Evolutionary conservation across 2,329 filamentous ascomycete species (phyloP), one percentile per base, ranked within the genome.

Genomic region (Penicillium freii): DNA sequence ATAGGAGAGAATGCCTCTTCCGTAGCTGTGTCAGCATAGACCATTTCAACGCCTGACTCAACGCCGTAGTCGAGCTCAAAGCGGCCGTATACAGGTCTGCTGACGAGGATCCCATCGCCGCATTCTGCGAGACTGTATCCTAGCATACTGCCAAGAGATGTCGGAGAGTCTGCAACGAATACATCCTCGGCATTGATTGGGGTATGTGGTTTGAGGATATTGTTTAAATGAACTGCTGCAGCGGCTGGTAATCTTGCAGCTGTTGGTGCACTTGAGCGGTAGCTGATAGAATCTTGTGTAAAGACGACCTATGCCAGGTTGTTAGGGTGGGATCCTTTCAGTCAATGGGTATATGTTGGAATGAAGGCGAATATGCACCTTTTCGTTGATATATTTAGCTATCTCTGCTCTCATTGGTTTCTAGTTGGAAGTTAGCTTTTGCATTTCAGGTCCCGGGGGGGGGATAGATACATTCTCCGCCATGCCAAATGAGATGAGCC

Each of bases 61-160:
- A 76, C 73, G 0, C 76, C 75, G 44, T 82, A 79, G 62, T 84
- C 81, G 1, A 76, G 66, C 23, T 77, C 72, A 53, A 83, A 83
- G 17, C 77, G 72, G 19, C 77, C 76, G 56, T 83, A 84, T 7
- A 77, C 71, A 0, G 81, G 80, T 15, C 75, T 68, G 31, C 70
- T 74, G 2, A 81, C 66, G 11, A 84, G 62, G 21, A 83, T 75
- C 1, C 73, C 79, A 44, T 83, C 79, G 0, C 75, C 76, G 0
- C 70, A 67, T 51, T 79, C 77, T 9, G 72, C 75, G 1, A 83
- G 59, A 11, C 68, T 71, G 52, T 73, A 78, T 0, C 72, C 77
- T 11, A 80, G 67, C 66, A 78, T 73, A 36, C 79, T 75, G 21
- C 73, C 74, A 2, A 80, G 62, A 5, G 75, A 68, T 1, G 77